phyloP scores from a whole-genome alignment of 2,329 filamentous ascomycete species.

The Gaeumannomyces sp. region DNA sequence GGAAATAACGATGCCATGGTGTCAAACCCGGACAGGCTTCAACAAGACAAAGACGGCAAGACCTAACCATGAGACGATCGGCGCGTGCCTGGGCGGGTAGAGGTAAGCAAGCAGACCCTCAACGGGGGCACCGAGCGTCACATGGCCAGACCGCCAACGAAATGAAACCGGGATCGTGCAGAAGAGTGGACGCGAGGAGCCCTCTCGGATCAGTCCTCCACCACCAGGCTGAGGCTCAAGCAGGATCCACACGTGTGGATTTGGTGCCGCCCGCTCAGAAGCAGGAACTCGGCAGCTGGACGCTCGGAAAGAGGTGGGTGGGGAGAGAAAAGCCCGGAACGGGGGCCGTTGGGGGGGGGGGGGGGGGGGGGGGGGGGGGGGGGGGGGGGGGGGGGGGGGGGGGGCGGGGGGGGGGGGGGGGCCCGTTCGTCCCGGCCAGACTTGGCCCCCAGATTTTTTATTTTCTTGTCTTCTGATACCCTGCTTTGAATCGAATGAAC shows the following conservation, averaged over 20 bases:
- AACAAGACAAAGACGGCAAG: background rate
- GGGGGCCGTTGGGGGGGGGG: background rate
- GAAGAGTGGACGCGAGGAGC: background rate
- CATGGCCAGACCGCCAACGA: background rate
- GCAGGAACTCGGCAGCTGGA: background rate
- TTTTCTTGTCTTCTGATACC: too few relatives aligned
- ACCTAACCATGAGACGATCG: background rate
- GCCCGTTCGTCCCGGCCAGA: too few relatives aligned
- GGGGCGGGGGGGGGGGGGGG: too few relatives aligned
- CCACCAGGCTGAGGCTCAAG: background rate
- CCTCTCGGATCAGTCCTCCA: background rate
- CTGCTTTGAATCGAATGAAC: too few relatives aligned
- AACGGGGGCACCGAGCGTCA: background rate
- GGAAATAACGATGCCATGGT: background rate
- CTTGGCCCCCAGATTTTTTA: too few relatives aligned
- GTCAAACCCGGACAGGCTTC: too few relatives aligned
- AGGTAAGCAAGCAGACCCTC: background rate
- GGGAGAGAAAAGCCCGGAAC: conserved; percentile 2
- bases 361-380: too few relatives aligned
- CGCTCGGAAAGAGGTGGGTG: background rate
- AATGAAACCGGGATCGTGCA: conserved; percentile 2
- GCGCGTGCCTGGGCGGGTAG: too few relatives aligned
- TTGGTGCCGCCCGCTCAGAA: background rate
- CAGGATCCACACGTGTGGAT: background rate
- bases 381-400: too few relatives aligned